These are phyloP conservation scores for Talaromyces thailandensis DNA, from an alignment of 495 filamentous ascomycete species.

Conservation along the genomic window DNA sequence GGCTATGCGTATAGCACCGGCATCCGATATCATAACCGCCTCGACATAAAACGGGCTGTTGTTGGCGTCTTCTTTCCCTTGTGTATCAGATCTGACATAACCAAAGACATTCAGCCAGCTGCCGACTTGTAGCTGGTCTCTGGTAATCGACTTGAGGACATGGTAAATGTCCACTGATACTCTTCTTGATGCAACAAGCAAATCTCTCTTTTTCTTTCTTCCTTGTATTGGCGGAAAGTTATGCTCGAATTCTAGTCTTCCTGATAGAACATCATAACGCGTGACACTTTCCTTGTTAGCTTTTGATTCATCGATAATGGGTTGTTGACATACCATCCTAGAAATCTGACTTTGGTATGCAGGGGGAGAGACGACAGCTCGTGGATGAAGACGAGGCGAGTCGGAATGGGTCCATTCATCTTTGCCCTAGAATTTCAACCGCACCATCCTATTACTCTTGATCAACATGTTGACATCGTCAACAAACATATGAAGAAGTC, in stretches of 20 bases:
- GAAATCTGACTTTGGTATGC: constrained; percentile 76
- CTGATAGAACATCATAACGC: constrained; percentile 52
- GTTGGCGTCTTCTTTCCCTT: constrained; percentile 4
- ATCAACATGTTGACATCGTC: constrained; percentile 4
- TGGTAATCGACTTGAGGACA: constrained; percentile 53
- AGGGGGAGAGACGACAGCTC: constrained; percentile 43
- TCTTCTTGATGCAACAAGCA: constrained; percentile 11
- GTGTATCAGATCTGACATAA: constrained; percentile 44
- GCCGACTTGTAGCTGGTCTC: constrained; percentile 61
- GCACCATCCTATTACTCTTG: neutral
- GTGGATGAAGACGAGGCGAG: constrained; percentile 58
- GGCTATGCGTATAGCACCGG: constrained; percentile 52
- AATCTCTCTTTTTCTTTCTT: neutral
- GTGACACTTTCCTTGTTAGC: constrained; percentile 46
- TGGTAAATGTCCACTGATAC: constrained; percentile 63
- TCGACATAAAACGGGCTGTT: constrained; percentile 38
- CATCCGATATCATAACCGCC: constrained; percentile 57
- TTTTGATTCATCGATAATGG: neutral
- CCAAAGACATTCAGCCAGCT: constrained; percentile 89
- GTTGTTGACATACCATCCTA: constrained; percentile 66
- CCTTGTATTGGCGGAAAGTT: constrained; percentile 40
- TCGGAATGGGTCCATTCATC: constrained; percentile 56
- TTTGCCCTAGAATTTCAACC: neutral
- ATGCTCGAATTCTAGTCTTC: constrained; percentile 57
- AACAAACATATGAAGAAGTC: neutral